phyloP scores from a whole-genome alignment of 306 rosid species.

The Trichosanthes truncata region DNA sequence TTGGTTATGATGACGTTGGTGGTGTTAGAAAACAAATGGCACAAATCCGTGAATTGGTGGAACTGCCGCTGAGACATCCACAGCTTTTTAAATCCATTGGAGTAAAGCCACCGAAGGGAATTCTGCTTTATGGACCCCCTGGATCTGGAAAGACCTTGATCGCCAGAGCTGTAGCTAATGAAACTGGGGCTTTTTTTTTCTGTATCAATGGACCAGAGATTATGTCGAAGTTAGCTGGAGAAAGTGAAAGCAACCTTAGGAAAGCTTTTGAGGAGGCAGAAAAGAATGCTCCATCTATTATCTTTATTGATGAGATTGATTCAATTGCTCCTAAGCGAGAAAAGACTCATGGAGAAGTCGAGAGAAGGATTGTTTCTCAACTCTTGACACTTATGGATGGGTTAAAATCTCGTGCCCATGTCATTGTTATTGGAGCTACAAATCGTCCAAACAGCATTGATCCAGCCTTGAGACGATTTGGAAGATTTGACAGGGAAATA shows the following conservation, averaged over 20 bases:
- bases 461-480: slow-evolving; percentile 59
- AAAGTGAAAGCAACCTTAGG: slow-evolving; percentile 62
- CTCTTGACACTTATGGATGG: slow-evolving; percentile 68
- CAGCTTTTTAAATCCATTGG: slow-evolving; percentile 61
- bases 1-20: slow-evolving; percentile 65
- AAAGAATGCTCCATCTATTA: slow-evolving; percentile 59
- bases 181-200: slow-evolving; percentile 60
- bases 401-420: slow-evolving; percentile 51
- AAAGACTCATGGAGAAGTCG: slow-evolving; percentile 60
- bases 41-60: slow-evolving; percentile 59
- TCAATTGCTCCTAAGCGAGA: slow-evolving; percentile 65
- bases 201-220: slow-evolving; percentile 58
- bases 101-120: slow-evolving; percentile 63
- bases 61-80: slow-evolving; percentile 59
- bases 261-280: slow-evolving; percentile 71
- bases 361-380: slow-evolving; percentile 60
- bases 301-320: slow-evolving; percentile 59
- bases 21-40: slow-evolving; percentile 70
- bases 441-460: slow-evolving; percentile 66
- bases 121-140: slow-evolving; percentile 58
- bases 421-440: slow-evolving; percentile 59
- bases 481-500: slow-evolving; percentile 62
- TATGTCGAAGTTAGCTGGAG: slow-evolving; percentile 63
- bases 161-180: slow-evolving; percentile 61
- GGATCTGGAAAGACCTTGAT: slow-evolving; percentile 60